Evolutionary conservation across 345 rosid genomes (phyloP).

Genomic region (Pistacia vera): DNA sequence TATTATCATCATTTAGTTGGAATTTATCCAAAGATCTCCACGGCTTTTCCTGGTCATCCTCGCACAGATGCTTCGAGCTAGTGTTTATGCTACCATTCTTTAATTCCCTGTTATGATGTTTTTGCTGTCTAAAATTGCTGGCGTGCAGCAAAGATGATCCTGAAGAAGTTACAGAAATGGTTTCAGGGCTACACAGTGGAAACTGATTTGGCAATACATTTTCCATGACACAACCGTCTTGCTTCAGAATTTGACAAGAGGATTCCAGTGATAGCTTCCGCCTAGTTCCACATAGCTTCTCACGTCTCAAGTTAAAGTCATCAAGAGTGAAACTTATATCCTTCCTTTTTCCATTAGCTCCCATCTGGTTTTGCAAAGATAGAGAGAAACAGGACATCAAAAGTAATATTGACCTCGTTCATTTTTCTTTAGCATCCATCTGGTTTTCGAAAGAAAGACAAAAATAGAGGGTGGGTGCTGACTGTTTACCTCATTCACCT

Average conservation of each 20-base stretch:
- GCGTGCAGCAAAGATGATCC: slow-evolving; percentile 8
- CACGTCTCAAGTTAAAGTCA: slow-evolving; percentile 10
- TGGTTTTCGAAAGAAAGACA: background rate
- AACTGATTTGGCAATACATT: slow-evolving; percentile 20
- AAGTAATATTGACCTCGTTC: slow-evolving; percentile 31
- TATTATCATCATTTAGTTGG: slow-evolving; percentile 17
- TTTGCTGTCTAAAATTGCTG: slow-evolving; percentile 2
- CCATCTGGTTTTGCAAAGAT: slow-evolving; percentile 11
- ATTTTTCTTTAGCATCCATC: slow-evolving; percentile 20
- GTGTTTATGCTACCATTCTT: slow-evolving; percentile 6
- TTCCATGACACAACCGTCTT: slow-evolving; percentile 23
- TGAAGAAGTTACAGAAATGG: slow-evolving; percentile 8
- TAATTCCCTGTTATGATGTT: slow-evolving; percentile 6
- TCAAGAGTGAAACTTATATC: slow-evolving; percentile 27
- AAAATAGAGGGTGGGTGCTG: background rate
- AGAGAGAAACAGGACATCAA: background rate
- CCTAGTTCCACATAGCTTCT: slow-evolving; percentile 25
- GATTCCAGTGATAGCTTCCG: slow-evolving; percentile 40
- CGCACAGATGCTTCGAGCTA: slow-evolving; percentile 6
- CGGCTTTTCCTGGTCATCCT: slow-evolving; percentile 8
- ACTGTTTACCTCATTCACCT: slow-evolving; percentile 21
- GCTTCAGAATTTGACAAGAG: slow-evolving; percentile 31
- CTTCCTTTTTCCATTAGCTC: slow-evolving; percentile 25
- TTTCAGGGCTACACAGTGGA: background rate
- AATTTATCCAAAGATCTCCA: background rate